Base-by-base conservation (phyloP, 192 early-diverging fungal genomes). In the Coemansia sp. region DNA sequence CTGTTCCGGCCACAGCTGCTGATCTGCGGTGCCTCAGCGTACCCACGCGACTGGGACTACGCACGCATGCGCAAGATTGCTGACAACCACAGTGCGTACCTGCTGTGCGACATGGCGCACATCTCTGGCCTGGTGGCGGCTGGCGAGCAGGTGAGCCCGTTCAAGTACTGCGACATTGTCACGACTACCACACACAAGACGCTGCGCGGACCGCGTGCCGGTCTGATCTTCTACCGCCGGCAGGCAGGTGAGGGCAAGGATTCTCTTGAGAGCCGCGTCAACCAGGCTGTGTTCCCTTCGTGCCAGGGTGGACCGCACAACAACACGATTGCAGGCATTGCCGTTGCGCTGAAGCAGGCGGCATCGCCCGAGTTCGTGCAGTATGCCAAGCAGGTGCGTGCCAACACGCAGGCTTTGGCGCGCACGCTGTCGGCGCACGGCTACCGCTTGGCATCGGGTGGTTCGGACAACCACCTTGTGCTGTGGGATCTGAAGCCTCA, bases 141-240 rank as follows among this genome's bases (percentile, higher is more conserved):
- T 43, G 71, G 86, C 65, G 94, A 98, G 83, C 92, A 92, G 53
- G 80, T 80, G 57, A 91, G 88, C 78, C 98, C 98, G 62, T 99
- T 99, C 78, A 88, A 92, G 67, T 89, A 81, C 86, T 98, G 96
- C 83, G 98, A 99, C 75, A 86, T 99, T 47, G 98, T 99, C 56
- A 99, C 98, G 54, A 99, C 98, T 51, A 99, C 95, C 61, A 99
- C 97, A 49, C 98, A 99, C 91, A 99, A 99, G 84, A 99, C 98
- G 41, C 88, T 99, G 43, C 95, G 98, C 72, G 98, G 98, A 42
- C 98, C 98, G 27, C 93, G 98, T 58, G 96, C 98, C 53, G 98
- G 98, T 64, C 81, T 99, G 48, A 94, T 99, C 81, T 99, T 99
- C 85, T 99, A 92, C 92, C 89, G 89, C 72, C 82, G 88, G 57